phyloP scores from a whole-genome alignment of 2,329 filamentous ascomycete species.

The Piedraia hortae region DNA sequence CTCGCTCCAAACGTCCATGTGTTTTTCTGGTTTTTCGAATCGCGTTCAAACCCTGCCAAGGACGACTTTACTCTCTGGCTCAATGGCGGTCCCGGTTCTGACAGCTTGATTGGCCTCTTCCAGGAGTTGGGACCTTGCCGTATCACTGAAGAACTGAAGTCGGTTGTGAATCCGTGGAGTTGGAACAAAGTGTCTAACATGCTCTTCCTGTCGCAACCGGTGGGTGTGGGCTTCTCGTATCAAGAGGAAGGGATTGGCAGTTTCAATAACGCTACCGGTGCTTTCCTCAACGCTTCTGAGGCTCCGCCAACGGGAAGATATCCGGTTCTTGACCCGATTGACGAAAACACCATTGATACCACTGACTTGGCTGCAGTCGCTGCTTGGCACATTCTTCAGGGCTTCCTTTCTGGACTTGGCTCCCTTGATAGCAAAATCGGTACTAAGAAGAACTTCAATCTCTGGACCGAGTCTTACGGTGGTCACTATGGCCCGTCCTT shows the following conservation, averaged over 20 bases:
- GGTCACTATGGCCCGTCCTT: constrained; percentile 24
- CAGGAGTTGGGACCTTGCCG: constrained; percentile 26
- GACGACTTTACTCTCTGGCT: constrained; percentile 32
- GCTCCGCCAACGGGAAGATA: constrained; percentile 25
- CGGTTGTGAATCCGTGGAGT: constrained; percentile 25
- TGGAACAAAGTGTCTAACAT: constrained; percentile 30
- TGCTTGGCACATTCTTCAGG: constrained; percentile 36
- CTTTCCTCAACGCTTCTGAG: constrained; percentile 6
- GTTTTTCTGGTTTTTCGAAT: constrained; percentile 37
- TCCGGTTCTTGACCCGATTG: constrained; percentile 11
- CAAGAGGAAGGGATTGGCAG: constrained; percentile 12
- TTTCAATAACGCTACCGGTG: constrained; percentile 12
- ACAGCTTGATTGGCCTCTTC: constrained; percentile 20
- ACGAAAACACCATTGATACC: constrained; percentile 8
- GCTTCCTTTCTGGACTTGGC: constrained; percentile 16
- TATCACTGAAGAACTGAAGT: constrained; percentile 5
- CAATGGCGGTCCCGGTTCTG: constrained; percentile 29
- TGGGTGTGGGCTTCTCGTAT: constrained; percentile 5
- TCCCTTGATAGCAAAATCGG: no score
- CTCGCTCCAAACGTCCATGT: constrained; percentile 21
- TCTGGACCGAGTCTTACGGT: constrained; percentile 24
- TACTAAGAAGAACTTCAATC: constrained; percentile 27
- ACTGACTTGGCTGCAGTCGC: constrained; percentile 15
- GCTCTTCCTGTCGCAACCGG: constrained; percentile 6
- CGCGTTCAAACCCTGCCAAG: constrained; percentile 25